phyloP scores from a whole-genome alignment of 2,329 filamentous ascomycete genomes.

The Aspergillus caelatus region DNA sequence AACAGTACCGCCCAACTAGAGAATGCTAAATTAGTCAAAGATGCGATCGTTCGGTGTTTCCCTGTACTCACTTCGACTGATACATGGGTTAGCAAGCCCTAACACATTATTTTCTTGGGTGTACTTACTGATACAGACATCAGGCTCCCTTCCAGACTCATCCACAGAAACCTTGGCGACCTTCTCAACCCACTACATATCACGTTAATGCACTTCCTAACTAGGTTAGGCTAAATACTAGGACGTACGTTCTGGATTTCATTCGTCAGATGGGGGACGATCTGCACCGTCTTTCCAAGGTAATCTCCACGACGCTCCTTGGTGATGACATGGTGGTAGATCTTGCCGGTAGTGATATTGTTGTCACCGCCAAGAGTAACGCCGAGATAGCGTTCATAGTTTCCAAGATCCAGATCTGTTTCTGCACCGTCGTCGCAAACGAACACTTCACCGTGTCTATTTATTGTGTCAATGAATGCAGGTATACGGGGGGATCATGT shows the following conservation, averaged over 20 bases:
- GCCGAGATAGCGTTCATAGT: slow-evolving; percentile 80
- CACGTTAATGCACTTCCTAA: slow-evolving; percentile 8
- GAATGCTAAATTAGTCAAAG: slow-evolving; percentile 3
- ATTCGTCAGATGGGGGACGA: slow-evolving; percentile 89
- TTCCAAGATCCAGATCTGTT: slow-evolving; percentile 73
- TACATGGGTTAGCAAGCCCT: slow-evolving; percentile 5
- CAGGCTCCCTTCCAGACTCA: slow-evolving; percentile 77
- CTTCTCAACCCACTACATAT: slow-evolving; percentile 71
- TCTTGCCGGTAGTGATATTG: slow-evolving; percentile 97
- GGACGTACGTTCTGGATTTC: slow-evolving; percentile 71
- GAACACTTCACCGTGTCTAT: slow-evolving; percentile 78
- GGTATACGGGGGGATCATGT: not conserved
- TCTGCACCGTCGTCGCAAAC: slow-evolving; percentile 83
- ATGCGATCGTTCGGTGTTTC: not conserved
- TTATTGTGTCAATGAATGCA: slow-evolving; percentile 11
- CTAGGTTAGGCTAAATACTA: not conserved
- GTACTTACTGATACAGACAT: slow-evolving; percentile 82
- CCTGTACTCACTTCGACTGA: slow-evolving; percentile 23
- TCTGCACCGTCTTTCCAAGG: slow-evolving; percentile 84
- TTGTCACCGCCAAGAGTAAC: slow-evolving; percentile 81
- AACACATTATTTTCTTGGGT: not conserved
- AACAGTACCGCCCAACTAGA: slow-evolving; percentile 51
- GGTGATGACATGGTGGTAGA: slow-evolving; percentile 87
- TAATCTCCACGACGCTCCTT: slow-evolving; percentile 74
- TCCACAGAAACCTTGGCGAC: slow-evolving; percentile 86